Evolutionary conservation across 768 basidiomycete genomes (phyloP).

Genomic region (Podaxis carcinomalis): DNA sequence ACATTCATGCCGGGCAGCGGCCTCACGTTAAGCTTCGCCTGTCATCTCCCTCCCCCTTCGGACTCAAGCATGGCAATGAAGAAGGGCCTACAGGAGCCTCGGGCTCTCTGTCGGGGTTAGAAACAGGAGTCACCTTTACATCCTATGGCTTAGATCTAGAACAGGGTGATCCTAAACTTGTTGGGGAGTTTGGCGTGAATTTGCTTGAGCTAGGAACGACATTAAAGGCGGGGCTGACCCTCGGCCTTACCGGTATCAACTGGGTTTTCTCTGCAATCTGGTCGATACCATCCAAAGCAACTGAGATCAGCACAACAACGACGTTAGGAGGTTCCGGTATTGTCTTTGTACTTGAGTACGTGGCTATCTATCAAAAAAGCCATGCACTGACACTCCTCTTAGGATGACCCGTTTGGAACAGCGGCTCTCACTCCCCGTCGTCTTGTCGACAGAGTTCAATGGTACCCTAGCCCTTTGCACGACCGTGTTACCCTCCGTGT

Average conservation of each 20-base stretch:
- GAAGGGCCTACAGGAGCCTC: conserved; percentile 28
- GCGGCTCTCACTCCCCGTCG: conserved; percentile 51
- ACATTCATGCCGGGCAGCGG: conserved; percentile 25
- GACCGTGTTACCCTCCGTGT: conserved; percentile 51
- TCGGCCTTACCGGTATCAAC: conserved; percentile 39
- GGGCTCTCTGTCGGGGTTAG: conserved; percentile 6
- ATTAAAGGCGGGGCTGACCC: conserved; percentile 45
- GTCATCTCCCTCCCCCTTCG: conserved; percentile 48
- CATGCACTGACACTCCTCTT: conserved; percentile 13
- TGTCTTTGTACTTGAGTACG: conserved; percentile 54
- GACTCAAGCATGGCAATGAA: conserved; percentile 43
- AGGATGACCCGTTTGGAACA: conserved; percentile 59
- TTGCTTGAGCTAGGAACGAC: conserved; percentile 54
- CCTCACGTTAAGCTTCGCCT: conserved; percentile 27
- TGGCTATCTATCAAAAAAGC: conserved; percentile 16
- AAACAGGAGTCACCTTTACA: conserved; percentile 39
- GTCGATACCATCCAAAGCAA: conserved; percentile 7
- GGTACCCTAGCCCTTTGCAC: conserved; percentile 45
- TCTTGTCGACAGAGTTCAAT: conserved; percentile 48
- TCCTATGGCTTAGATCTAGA: conserved; percentile 10
- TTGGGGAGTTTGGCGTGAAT: conserved; percentile 46
- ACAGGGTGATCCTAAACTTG: conserved; percentile 33
- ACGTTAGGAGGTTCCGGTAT: conserved; percentile 44
- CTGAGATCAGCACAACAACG: conserved; percentile 22
- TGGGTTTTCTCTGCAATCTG: conserved; percentile 8